Evolutionary conservation across 2,329 filamentous ascomycete species (phyloP).

Genomic region (Pseudogymnoascus destructans): DNA sequence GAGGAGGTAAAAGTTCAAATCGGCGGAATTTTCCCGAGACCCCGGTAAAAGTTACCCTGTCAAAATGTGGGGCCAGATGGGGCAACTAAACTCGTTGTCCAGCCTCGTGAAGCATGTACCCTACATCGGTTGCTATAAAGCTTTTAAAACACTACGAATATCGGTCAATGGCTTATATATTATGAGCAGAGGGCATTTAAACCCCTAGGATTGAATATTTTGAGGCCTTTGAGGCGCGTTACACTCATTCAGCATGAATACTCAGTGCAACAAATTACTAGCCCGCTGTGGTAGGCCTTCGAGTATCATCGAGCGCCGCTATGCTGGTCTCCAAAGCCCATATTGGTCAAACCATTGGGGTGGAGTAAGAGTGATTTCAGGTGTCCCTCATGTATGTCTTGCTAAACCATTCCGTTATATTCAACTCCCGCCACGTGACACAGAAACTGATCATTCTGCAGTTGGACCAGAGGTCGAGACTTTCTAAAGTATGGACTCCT

Average conservation of each 20-base stretch:
- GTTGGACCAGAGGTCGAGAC: slow-evolving; percentile 42
- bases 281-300: not conserved
- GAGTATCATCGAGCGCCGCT: not conserved
- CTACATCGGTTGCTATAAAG: not conserved
- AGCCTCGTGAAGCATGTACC: not conserved
- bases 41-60: slow-evolving; percentile 8
- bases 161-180: not conserved
- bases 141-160: not conserved
- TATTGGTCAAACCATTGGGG: not conserved
- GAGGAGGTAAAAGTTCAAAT: slow-evolving; percentile 10
- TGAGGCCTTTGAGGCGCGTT: not conserved
- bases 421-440: slow-evolving; percentile 10
- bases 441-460: slow-evolving; percentile 22
- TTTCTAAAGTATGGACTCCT: slow-evolving; percentile 71
- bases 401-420: not conserved
- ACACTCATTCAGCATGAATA: not conserved
- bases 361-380: not conserved
- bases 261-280: not conserved
- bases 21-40: slow-evolving; percentile 13
- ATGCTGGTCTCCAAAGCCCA: not conserved
- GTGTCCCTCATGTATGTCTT: not conserved
- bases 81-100: slow-evolving; percentile 4
- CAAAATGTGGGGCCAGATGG: slow-evolving; percentile 1
- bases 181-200: slow-evolving; percentile 1
- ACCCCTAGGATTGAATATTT: not conserved